Percentiles rank a stretch among this genome's conserved stretches.
These are phyloP conservation scores for Suhomyces anneliseae DNA, from an alignment of 1,139 yeast species.

Conservation along the genomic window DNA sequence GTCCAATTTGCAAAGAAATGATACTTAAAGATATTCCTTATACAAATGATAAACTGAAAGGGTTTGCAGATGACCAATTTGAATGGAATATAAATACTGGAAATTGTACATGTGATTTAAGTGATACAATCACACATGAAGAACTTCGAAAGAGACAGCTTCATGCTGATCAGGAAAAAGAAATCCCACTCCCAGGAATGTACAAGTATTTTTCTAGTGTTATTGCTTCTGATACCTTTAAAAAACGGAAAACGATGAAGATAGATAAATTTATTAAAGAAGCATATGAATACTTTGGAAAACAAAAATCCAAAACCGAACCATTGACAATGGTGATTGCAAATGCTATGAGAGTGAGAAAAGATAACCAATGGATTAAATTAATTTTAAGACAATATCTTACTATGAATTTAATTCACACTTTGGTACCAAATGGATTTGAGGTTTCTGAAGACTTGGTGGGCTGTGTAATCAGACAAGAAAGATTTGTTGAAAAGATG, in stretches of 20 bases:
- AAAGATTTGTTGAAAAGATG: conserved; percentile 31
- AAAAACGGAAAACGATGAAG: conserved; percentile 3
- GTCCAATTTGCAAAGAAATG: conserved; percentile 21
- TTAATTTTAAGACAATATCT: conserved; percentile 16
- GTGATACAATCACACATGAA: conserved; percentile 17
- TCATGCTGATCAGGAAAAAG: conserved; percentile 18
- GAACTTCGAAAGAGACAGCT: conserved; percentile 23
- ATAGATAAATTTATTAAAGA: conserved; percentile 7
- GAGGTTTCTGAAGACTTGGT: conserved; percentile 31
- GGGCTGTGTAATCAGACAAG: conserved; percentile 33
- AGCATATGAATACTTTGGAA: neutral
- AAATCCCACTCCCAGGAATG: conserved; percentile 15
- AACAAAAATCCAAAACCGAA: neutral
- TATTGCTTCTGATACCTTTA: conserved; percentile 3
- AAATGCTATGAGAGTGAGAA: neutral
- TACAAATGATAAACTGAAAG: conserved; percentile 16
- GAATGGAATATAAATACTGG: neutral
- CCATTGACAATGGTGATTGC: neutral
- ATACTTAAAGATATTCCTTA: conserved; percentile 16
- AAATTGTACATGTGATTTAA: conserved; percentile 9
- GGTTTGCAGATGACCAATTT: conserved; percentile 26
- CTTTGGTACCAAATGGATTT: conserved; percentile 17
- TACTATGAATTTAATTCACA: conserved; percentile 21
- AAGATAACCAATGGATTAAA: conserved; percentile 1
- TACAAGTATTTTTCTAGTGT: conserved; percentile 14